phyloP scores from a whole-genome alignment of 192 early-diverging fungal species.

The Ambispora gerdemannii region DNA sequence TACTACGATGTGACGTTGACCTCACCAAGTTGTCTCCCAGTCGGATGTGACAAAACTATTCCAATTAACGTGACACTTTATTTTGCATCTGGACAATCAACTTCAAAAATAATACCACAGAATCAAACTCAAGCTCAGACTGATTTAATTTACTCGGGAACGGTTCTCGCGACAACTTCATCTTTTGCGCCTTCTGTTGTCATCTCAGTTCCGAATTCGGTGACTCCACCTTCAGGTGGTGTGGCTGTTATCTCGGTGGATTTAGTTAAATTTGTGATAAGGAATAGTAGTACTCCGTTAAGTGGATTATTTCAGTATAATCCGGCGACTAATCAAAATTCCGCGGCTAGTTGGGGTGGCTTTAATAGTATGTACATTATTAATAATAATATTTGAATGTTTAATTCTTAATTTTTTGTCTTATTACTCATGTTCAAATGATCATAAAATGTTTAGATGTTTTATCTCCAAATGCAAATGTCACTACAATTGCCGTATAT shows the following conservation, averaged over 20 bases:
- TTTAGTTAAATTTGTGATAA: conserved; percentile 39
- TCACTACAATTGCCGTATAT: conserved; percentile 44
- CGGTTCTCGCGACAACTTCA: conserved; percentile 44
- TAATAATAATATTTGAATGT: background rate
- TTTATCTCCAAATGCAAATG: conserved; percentile 44
- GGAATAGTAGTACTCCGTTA: background rate
- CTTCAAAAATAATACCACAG: conserved; percentile 43
- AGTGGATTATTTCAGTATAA: conserved; percentile 27
- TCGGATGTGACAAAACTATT: background rate
- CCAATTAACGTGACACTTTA: conserved; percentile 37
- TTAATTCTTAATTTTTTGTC: background rate
- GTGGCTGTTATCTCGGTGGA: conserved; percentile 31
- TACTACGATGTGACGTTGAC: conserved; percentile 55
- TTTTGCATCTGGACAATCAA: conserved; percentile 32
- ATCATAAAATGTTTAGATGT: background rate
- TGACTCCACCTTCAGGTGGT: conserved; percentile 7
- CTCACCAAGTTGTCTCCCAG: conserved; percentile 50
- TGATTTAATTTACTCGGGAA: conserved; percentile 48
- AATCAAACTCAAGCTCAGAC: conserved; percentile 42
- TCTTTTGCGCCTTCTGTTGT: conserved; percentile 50
- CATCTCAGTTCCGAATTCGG: conserved; percentile 36
- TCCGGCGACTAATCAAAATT: background rate
- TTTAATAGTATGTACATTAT: conserved; percentile 9
- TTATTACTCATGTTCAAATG: too few relatives aligned
- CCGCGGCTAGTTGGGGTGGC: conserved; percentile 1